Conservation (phyloP, 768 basidiomycete genomes). For the Gymnopilus dilepis region DNA sequence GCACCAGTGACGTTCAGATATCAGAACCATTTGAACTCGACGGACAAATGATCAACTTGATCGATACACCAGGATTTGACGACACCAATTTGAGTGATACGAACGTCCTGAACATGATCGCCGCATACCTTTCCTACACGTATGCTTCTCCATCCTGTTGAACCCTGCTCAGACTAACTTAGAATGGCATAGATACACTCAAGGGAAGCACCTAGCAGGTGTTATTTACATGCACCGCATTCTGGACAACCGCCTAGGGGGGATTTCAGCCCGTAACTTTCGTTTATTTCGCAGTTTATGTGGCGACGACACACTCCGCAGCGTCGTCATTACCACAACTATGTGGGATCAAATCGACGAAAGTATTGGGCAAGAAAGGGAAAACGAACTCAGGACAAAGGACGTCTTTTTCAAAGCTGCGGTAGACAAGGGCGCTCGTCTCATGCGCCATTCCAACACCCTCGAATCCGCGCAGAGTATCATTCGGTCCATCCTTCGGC, state of each 20-base stretch:
- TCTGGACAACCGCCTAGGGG: slow-evolving; percentile 54
- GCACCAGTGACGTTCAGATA: slow-evolving; percentile 51
- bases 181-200: slow-evolving; percentile 33
- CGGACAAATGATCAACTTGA: slow-evolving; percentile 46
- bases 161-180: not conserved
- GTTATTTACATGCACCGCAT: slow-evolving; percentile 64
- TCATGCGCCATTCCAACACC: slow-evolving; percentile 48
- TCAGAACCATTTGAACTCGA: slow-evolving; percentile 48
- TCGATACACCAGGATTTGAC: slow-evolving; percentile 69
- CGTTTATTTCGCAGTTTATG: slow-evolving; percentile 58
- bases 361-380: slow-evolving; percentile 46
- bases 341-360: slow-evolving; percentile 54
- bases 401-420: slow-evolving; percentile 58
- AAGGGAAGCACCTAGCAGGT: slow-evolving; percentile 48
- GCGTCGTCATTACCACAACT: slow-evolving; percentile 57
- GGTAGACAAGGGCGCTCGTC: slow-evolving; percentile 51
- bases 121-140: slow-evolving; percentile 42
- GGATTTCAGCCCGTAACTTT: slow-evolving; percentile 56
- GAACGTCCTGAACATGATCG: slow-evolving; percentile 55
- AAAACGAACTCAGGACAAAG: slow-evolving; percentile 46
- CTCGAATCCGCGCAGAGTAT: slow-evolving; percentile 46
- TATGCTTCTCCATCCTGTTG: slow-evolving; percentile 22
- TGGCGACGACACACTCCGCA: slow-evolving; percentile 52
- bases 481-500: slow-evolving; percentile 46
- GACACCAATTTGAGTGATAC: slow-evolving; percentile 54